These are phyloP conservation scores for Rhododendron mucronatum DNA, from an alignment of 148 eudicot genomes.

Conservation along the genomic window DNA sequence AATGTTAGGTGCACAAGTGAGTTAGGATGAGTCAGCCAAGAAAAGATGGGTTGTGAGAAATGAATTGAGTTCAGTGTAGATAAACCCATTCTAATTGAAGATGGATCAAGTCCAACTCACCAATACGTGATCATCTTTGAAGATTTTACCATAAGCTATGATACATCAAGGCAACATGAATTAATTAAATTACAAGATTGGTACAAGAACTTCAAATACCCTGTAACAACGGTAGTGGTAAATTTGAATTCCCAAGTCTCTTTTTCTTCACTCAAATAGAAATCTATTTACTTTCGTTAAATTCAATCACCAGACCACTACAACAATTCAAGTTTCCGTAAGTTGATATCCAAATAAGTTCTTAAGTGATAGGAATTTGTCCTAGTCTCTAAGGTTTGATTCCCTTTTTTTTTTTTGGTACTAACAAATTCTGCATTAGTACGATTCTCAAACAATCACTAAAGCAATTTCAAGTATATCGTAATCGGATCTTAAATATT, in stretches of 20 bases:
- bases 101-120: neutral
- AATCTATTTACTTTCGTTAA: neutral
- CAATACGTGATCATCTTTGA: neutral
- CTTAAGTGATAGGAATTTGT: neutral
- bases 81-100: neutral
- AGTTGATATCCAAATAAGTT: neutral
- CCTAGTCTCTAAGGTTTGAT: neutral
- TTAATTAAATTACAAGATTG: neutral
- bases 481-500: neutral
- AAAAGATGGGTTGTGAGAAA: neutral
- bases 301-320: neutral
- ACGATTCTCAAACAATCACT: neutral
- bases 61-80: neutral
- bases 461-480: neutral
- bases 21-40: neutral
- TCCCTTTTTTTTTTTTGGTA: neutral
- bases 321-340: neutral
- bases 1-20: neutral
- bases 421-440: neutral
- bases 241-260: neutral
- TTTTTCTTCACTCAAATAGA: neutral
- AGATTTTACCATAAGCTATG: neutral
- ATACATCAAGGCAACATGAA: neutral
- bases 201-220: neutral
- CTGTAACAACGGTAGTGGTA: neutral